These are phyloP conservation scores for Trametopsis cervina DNA, from an alignment of 768 basidiomycete genomes.

Conservation along the genomic window DNA sequence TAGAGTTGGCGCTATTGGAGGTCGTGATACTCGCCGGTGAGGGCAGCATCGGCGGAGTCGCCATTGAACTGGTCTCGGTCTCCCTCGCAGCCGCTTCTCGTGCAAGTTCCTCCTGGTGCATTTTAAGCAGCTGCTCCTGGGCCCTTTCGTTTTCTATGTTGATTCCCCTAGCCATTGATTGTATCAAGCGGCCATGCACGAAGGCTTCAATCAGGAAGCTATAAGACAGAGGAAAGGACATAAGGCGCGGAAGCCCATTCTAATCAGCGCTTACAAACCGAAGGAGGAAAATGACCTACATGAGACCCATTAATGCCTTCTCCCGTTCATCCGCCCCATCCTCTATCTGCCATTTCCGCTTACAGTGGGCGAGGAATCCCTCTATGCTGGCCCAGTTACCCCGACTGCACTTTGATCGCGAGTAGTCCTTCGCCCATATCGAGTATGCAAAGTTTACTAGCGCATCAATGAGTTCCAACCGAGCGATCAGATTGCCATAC, in stretches of 20 bases:
- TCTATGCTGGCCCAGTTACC: slow-evolving; percentile 2
- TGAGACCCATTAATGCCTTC: slow-evolving; percentile 66
- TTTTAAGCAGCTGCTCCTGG: slow-evolving; percentile 6
- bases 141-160: slow-evolving; percentile 16
- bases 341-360: slow-evolving; percentile 53
- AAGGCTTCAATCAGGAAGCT: slow-evolving; percentile 79
- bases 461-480: slow-evolving; percentile 75
- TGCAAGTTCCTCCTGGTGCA: slow-evolving; percentile 12
- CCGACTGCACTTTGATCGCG: slow-evolving; percentile 27
- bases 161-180: slow-evolving; percentile 29
- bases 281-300: slow-evolving; percentile 45
- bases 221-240: slow-evolving; percentile 27
- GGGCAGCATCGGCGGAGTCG: slow-evolving; percentile 64
- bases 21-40: slow-evolving; percentile 67
- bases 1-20: slow-evolving; percentile 69
- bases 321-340: slow-evolving; percentile 40
- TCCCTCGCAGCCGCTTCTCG: slow-evolving; percentile 5
- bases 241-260: slow-evolving; percentile 22
- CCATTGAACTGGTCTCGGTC: slow-evolving; percentile 3
- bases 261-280: slow-evolving; percentile 7
- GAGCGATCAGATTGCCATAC: slow-evolving; percentile 66
- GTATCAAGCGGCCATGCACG: slow-evolving; percentile 50
- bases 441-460: slow-evolving; percentile 80
- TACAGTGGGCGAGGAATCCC: slow-evolving; percentile 51
- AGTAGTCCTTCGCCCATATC: slow-evolving; percentile 71